phyloP scores from a whole-genome alignment of 331 rosid genomes.

The Erythrophleum ivorense region DNA sequence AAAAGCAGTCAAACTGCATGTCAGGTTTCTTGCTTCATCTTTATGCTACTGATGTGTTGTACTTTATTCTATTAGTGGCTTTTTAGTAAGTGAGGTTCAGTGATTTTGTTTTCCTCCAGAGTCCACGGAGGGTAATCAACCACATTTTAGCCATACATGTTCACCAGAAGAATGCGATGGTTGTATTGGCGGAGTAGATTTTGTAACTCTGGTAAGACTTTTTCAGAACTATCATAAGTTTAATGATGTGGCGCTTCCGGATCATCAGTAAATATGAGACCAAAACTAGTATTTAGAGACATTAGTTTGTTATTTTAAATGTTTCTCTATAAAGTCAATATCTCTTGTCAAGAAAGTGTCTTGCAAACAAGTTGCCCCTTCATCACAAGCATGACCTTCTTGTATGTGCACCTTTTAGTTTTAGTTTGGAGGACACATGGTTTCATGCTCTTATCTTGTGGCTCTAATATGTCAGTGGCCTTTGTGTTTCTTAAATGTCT shows the following conservation, averaged over 20 bases:
- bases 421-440: slow-evolving; percentile 27
- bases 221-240: slow-evolving; percentile 29
- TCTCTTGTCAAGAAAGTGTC: slow-evolving; percentile 20
- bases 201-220: slow-evolving; percentile 76
- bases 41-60: slow-evolving; percentile 17
- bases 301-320: slow-evolving; percentile 4
- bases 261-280: slow-evolving; percentile 22
- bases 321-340: not conserved
- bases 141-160: slow-evolving; percentile 27
- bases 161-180: slow-evolving; percentile 47
- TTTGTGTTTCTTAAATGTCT: slow-evolving; percentile 1
- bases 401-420: not conserved
- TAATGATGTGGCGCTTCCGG: slow-evolving; percentile 22
- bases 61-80: slow-evolving; percentile 20
- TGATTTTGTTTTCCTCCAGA: slow-evolving; percentile 51
- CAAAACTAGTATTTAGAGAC: slow-evolving; percentile 1
- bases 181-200: slow-evolving; percentile 86
- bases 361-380: slow-evolving; percentile 14
- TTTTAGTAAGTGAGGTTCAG: not conserved
- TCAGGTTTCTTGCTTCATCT: slow-evolving; percentile 55
- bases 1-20: slow-evolving; percentile 34
- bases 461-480: slow-evolving; percentile 12
- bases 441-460: slow-evolving; percentile 24
- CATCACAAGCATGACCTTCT: not conserved
- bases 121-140: slow-evolving; percentile 40